Conservation (phyloP, 495 filamentous ascomycete species). For the Haplographium delicatum region DNA sequence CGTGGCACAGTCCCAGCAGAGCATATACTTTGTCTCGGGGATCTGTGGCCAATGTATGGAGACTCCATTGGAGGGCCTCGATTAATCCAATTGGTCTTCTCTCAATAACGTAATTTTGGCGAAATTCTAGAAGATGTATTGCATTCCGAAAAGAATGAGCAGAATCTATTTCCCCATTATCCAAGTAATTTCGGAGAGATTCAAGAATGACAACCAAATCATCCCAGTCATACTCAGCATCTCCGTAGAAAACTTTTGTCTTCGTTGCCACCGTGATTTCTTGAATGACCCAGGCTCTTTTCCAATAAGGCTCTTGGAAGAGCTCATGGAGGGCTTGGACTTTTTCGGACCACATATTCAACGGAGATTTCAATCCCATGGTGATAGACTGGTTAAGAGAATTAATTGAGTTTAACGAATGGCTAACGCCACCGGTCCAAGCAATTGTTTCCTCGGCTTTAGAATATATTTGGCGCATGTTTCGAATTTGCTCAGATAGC, state of each 20-base stretch:
- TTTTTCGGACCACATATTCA: too few species aligned
- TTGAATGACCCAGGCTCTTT: not conserved
- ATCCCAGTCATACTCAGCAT: not conserved
- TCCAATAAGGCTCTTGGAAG: not conserved
- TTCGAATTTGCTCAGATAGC: constrained; percentile 20
- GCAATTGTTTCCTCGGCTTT: not conserved
- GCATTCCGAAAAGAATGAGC: too few species aligned
- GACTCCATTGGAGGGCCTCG: not conserved
- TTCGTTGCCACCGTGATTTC: constrained; percentile 1
- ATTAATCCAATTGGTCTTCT: not conserved
- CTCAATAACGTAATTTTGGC: not conserved
- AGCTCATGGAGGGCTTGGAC: too few species aligned
- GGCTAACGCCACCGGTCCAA: not conserved
- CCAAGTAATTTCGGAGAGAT: too few species aligned
- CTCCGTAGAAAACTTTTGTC: not conserved
- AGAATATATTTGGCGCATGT: constrained; percentile 27
- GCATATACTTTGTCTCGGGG: constrained; percentile 8
- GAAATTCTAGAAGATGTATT: not conserved
- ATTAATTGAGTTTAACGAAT: too few species aligned
- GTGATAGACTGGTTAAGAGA: too few species aligned
- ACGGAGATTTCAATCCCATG: too few species aligned
- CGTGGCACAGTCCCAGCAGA: constrained; percentile 5
- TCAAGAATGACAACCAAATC: too few species aligned
- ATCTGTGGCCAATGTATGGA: not conserved
- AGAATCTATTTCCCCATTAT: too few species aligned